Base-by-base conservation (phyloP, 1,284 basidiomycete genomes). In the Amylostereum areolatum region DNA sequence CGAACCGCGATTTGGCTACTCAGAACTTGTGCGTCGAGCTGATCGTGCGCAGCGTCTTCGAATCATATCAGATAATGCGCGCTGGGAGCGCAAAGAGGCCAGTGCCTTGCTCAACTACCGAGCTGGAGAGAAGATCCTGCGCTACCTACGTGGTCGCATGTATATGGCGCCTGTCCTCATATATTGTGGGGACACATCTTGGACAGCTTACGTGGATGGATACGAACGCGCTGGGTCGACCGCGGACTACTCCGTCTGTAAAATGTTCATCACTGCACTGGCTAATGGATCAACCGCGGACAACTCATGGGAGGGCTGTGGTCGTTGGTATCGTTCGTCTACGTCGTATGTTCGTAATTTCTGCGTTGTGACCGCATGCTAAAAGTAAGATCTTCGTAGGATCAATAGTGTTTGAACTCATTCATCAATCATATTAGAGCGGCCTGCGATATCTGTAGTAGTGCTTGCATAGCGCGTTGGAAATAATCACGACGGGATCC, bases 101-200 rank as follows among this genome's bases (percentile, higher is more conserved):
- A 28, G 8, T n/a, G 30, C 24, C 9, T 45, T 47, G 29, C 42
- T 53, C 43, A 55, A 53, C 44, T 29, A 49, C 33, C 46, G 49
- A 25, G 54, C 54, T 18, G 54, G 54, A 4, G 52, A 55, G 47
- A 50, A 50, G 5, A 50, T 55, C 35, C 40, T 55, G n/a, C 52
- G 54, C 3, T 55, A 55, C 49, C 42, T 55, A 24, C 52, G 54
- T 28, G 52, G 54, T 31, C 51, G 52, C 18, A 48, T 43, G 32
- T 51, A 48, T 28, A 29, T n/a, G 8, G 39, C 50, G 12, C 54
- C 54, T 11, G 49, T 55, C 4, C 52, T 55, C 40, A 50, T 55
- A 24, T 55, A 51, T 33, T 48, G 48, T 33, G 47, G 47, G 12
- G 49, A 49, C 36, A 53, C 51, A 24, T 11, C n/a, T 9, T 10